Conservation (phyloP, 2,329 filamentous ascomycete species). For the Aphanoascus verrucosus region DNA sequence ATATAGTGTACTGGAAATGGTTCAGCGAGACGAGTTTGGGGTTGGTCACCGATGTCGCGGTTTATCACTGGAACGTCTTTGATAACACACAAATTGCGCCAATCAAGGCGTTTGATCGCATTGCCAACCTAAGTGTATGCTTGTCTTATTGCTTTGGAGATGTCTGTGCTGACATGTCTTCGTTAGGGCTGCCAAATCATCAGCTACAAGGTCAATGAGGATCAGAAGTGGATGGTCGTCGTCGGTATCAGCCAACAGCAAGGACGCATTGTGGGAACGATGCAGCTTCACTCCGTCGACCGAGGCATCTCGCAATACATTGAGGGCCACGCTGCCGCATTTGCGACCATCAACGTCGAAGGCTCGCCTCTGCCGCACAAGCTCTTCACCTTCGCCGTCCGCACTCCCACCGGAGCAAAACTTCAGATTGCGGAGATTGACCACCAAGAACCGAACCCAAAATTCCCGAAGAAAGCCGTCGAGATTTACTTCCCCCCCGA, state of each 20-base stretch:
- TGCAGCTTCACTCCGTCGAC: conserved; percentile 95
- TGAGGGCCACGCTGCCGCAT: conserved; percentile 91
- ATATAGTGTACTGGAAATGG: conserved; percentile 99
- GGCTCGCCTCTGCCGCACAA: conserved; percentile 85
- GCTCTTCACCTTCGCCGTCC: conserved; percentile 92
- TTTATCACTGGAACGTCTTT: conserved; percentile 98
- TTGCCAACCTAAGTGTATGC: conserved; percentile 74
- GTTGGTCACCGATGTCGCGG: conserved; percentile 77
- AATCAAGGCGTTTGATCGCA: conserved; percentile 88
- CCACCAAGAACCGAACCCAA: conserved; percentile 76
- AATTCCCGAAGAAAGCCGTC: conserved; percentile 89
- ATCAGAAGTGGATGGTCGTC: conserved; percentile 97
- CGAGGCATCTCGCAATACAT: conserved; percentile 96
- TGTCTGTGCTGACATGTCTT: conserved; percentile 5
- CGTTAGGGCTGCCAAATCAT: conserved; percentile 89
- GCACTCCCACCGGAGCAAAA: conserved; percentile 80
- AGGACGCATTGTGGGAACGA: conserved; percentile 84
- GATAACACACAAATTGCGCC: conserved; percentile 68
- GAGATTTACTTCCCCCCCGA: conserved; percentile 97
- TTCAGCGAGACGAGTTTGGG: conserved; percentile 81
- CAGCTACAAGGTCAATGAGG: conserved; percentile 93
- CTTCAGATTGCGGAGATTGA: conserved; percentile 97
- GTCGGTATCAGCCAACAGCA: conserved; percentile 91
- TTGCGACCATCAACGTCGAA: conserved; percentile 79
- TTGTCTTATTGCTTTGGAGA: background rate